Base-by-base conservation (phyloP, 179 eudicot genomes). In the Silene coronaria region DNA sequence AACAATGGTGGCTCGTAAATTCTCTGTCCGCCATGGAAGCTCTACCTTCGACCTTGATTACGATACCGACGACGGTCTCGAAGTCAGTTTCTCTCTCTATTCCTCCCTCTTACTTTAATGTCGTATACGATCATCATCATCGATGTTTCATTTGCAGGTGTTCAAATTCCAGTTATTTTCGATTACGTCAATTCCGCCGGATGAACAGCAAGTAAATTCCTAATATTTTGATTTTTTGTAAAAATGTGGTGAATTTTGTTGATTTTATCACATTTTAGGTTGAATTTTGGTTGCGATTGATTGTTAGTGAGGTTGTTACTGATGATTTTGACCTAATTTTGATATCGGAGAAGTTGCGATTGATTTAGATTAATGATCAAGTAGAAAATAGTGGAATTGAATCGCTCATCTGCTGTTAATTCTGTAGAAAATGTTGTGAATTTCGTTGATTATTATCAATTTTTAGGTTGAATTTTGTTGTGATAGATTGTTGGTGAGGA, bases 1-100 rank as follows among this genome's bases (percentile, higher is more conserved):
- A 28, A 67, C 75, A 79, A 85, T 93, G 98, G 98, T 88, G 6
- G 89, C 85, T 71, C 91, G 96, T 58, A 89, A 82, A 73, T 85
- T 94, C 75, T 55, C 78, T 23, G 88, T 94, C 75, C 68, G 77
- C 61, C 88, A 89, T 83, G 79, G 88, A 28, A 86, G 77, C 78
- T 84, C 93, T 66, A 76, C 83, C 70, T 90, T 90, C 83, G 94
- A 91, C 58, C 64, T 94, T 66, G 98, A 94, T 11, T 94, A 94
- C 81, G 96, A 94, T 69, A 88, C 98, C 48, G 90, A 87, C 58
- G 91, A 94, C 78, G 96, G 98, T 83, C 81, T 90, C 34, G 96
- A 94, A 75, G 98, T 78, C 77, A 67, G 76, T 62, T 70, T 83
- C 79, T 79, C 75, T 46, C 67, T 21, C 45, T 55, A 23, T 36